phyloP scores from a whole-genome alignment of 257 asterid genomes.

The Solanum arcanum region DNA sequence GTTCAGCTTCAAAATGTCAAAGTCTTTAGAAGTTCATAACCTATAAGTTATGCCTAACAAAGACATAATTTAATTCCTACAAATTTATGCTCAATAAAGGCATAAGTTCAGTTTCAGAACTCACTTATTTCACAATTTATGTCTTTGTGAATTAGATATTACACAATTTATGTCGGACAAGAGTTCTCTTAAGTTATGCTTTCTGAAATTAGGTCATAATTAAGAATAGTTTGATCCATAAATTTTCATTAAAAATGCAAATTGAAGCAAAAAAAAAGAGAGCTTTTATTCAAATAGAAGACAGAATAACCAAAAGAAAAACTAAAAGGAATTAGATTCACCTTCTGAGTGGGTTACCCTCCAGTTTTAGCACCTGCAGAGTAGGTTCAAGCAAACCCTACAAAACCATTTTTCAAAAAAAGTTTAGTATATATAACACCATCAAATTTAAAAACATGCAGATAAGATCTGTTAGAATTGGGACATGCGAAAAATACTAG shows the following conservation, averaged over 20 bases:
- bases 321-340: slow-evolving; percentile 1
- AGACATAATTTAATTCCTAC: neutral
- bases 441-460: neutral
- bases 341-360: slow-evolving; percentile 95
- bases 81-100: too few relatives aligned
- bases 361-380: slow-evolving; percentile 74
- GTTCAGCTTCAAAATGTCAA: neutral
- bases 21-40: neutral
- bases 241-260: too few relatives aligned
- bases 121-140: neutral
- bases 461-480: neutral
- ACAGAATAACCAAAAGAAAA: neutral
- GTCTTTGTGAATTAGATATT: neutral
- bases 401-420: neutral
- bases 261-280: neutral
- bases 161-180: neutral
- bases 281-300: neutral
- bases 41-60: neutral
- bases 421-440: neutral
- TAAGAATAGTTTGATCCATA: neutral
- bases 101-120: neutral
- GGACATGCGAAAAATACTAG: neutral
- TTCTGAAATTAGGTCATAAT: neutral
- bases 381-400: slow-evolving; percentile 90
- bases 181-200: neutral